A percentile compares a stretch with the other conserved stretches of the same genome.
Conservation (phyloP, 2,329 filamentous ascomycete genomes). For the Penicillium verrucosum region DNA sequence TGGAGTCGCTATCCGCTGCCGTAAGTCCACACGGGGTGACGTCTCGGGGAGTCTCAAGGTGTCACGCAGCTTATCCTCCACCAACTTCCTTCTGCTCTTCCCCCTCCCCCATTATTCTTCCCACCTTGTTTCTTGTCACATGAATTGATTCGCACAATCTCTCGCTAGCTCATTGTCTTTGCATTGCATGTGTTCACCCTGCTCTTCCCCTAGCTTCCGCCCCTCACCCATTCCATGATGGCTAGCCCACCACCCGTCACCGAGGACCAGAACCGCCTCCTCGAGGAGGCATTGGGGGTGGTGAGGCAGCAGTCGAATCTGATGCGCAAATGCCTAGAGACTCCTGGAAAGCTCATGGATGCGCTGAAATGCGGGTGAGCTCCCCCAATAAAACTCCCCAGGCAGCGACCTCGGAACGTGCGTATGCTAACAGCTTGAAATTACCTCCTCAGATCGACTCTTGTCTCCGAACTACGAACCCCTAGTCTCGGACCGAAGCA, state of each 20-base stretch:
- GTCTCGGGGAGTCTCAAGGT: constrained; percentile 18
- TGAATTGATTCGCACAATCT: constrained; percentile 5
- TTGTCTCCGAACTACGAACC: constrained; percentile 96
- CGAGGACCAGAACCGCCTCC: constrained; percentile 83
- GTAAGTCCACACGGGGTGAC: constrained; percentile 15
- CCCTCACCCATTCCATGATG: constrained; percentile 40
- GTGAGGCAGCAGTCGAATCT: constrained; percentile 95
- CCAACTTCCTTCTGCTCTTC: constrained; percentile 20
- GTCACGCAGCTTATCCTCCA: constrained; percentile 21
- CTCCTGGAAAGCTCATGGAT: constrained; percentile 98
- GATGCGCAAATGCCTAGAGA: constrained; percentile 97
- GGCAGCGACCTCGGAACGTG: constrained; percentile 24
- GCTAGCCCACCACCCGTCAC: constrained; percentile 57
- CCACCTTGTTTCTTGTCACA: constrained; percentile 6
- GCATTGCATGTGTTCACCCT: constrained; percentile 26
- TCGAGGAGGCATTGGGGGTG: constrained; percentile 93
- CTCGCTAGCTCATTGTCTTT: constrained; percentile 14
- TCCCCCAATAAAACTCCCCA: constrained; percentile 13
- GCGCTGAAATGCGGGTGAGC: constrained; percentile 97
- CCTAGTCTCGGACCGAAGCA: constrained; percentile 98
- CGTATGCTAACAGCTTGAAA: constrained; percentile 15
- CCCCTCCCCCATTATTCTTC: constrained; percentile 1
- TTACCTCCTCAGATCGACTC: constrained; percentile 69
- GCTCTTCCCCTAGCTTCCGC: constrained; percentile 19
- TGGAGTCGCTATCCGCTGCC: background rate